phyloP scores from a whole-genome alignment of 2,329 filamentous ascomycete genomes.

The Ophiocordyceps unilateralis region DNA sequence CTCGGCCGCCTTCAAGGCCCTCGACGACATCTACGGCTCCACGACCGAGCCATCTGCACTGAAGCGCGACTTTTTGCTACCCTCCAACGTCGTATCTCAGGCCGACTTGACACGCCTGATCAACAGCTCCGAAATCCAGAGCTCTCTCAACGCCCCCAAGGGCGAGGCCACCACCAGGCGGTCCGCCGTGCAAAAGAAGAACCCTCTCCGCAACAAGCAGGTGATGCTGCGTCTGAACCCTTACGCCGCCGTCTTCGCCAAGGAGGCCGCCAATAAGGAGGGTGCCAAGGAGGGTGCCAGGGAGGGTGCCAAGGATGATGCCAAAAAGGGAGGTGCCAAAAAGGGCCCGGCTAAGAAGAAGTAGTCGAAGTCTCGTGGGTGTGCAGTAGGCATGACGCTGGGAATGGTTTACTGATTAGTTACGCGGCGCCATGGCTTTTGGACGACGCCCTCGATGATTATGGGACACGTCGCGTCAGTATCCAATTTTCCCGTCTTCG shows the following conservation, averaged over 20 bases:
- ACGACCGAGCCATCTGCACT: conserved; percentile 76
- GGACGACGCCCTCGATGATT: neutral
- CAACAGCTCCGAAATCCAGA: conserved; percentile 98
- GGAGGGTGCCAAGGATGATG: conserved; percentile 6
- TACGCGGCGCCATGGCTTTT: neutral
- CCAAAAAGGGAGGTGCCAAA: neutral
- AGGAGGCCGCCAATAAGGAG: conserved; percentile 35
- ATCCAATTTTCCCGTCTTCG: neutral
- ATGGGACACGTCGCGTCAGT: neutral
- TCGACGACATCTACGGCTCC: conserved; percentile 92
- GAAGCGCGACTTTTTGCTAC: conserved; percentile 98
- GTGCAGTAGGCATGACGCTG: neutral
- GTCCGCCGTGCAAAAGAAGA: conserved; percentile 94
- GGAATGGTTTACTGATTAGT: neutral
- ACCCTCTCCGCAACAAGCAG: conserved; percentile 98
- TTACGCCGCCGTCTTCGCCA: conserved; percentile 79
- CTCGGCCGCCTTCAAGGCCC: conserved; percentile 86
- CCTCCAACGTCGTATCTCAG: conserved; percentile 82
- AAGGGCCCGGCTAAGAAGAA: neutral
- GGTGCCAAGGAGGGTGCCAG: conserved; percentile 21
- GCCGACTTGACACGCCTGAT: conserved; percentile 93
- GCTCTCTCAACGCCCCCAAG: conserved; percentile 81
- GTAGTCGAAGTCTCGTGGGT: neutral
- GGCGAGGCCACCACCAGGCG: conserved; percentile 84
- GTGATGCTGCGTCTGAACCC: conserved; percentile 97